Conservation (phyloP, 2,329 filamentous ascomycete genomes). For the Akanthomyces dipterigenus region DNA sequence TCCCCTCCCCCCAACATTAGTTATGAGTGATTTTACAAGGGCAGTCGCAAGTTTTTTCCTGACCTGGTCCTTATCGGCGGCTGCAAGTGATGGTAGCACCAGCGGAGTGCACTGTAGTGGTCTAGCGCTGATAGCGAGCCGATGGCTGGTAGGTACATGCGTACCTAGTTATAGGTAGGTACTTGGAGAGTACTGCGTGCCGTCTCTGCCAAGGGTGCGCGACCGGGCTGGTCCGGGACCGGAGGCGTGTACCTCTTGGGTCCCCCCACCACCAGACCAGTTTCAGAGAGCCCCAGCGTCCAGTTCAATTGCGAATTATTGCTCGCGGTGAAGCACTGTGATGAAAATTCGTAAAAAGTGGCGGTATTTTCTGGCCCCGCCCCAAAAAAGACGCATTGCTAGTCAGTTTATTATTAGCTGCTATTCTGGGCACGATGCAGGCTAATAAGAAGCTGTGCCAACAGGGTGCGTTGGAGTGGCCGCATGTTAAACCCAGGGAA, state of each 20-base stretch:
- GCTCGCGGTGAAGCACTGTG: not conserved
- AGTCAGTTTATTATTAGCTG: not conserved
- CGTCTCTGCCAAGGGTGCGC: not conserved
- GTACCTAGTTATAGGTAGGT: too few relatives aligned
- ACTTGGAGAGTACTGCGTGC: not conserved
- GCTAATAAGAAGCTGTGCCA: not conserved
- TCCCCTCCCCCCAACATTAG: not conserved
- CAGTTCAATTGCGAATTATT: not conserved
- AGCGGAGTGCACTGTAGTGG: constrained; percentile 6
- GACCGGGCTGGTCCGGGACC: not conserved
- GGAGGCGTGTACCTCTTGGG: not conserved
- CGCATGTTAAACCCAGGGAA: not conserved
- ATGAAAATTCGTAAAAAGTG: not conserved
- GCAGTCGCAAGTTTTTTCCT: not conserved
- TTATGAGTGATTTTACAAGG: constrained; percentile 2
- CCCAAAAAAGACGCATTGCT: not conserved
- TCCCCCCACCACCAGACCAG: not conserved
- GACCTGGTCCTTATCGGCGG: constrained; percentile 8
- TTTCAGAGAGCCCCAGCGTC: not conserved
- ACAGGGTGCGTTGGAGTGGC: constrained; percentile 3
- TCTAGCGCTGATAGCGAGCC: constrained; percentile 1
- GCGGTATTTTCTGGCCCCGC: not conserved
- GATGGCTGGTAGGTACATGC: not conserved
- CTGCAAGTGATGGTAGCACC: not conserved
- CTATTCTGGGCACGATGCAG: not conserved